Evolutionary conservation across 768 basidiomycete genomes (phyloP).

Genomic region (Tylopilus balloui): DNA sequence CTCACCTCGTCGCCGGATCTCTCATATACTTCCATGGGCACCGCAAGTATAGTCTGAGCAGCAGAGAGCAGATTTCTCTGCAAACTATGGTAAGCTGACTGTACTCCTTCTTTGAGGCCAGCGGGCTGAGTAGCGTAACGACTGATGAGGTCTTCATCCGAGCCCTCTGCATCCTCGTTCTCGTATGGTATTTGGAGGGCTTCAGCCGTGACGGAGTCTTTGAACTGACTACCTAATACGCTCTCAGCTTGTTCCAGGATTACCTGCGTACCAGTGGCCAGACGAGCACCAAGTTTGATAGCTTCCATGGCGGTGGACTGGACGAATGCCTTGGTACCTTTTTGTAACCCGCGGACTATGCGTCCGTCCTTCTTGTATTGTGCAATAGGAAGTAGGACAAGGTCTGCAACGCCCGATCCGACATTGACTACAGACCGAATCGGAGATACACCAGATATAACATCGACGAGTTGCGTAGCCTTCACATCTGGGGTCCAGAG

Average conservation of each 20-base stretch:
- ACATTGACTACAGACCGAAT: constrained; percentile 97
- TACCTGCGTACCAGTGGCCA: constrained; percentile 97
- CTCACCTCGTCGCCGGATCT: constrained; percentile 84
- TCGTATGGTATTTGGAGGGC: constrained; percentile 46
- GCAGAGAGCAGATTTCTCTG: constrained; percentile 85
- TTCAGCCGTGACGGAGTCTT: constrained; percentile 61
- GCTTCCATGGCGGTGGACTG: constrained; percentile 94
- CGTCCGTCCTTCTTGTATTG: constrained; percentile 98
- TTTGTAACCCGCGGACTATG: constrained; percentile 87
- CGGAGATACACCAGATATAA: constrained; percentile 94
- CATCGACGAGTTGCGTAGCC: constrained; percentile 94
- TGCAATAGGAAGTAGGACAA: constrained; percentile 91
- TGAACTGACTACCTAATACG: constrained; percentile 79
- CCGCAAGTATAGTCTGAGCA: constrained; percentile 96
- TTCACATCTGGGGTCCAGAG: constrained; percentile 99
- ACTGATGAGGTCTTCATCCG: constrained; percentile 64
- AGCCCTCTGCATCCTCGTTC: constrained; percentile 26
- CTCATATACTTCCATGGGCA: constrained; percentile 99
- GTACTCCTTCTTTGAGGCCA: constrained; percentile 80
- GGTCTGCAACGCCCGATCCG: constrained; percentile 93
- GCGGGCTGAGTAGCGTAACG: constrained; percentile 90
- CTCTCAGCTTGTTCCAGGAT: constrained; percentile 93
- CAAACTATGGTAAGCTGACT: constrained; percentile 87
- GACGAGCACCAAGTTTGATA: constrained; percentile 86
- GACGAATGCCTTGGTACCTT: constrained; percentile 89